phyloP scores from a whole-genome alignment of 2,329 filamentous ascomycete genomes.

The Aspergillus pseudoglaucus region DNA sequence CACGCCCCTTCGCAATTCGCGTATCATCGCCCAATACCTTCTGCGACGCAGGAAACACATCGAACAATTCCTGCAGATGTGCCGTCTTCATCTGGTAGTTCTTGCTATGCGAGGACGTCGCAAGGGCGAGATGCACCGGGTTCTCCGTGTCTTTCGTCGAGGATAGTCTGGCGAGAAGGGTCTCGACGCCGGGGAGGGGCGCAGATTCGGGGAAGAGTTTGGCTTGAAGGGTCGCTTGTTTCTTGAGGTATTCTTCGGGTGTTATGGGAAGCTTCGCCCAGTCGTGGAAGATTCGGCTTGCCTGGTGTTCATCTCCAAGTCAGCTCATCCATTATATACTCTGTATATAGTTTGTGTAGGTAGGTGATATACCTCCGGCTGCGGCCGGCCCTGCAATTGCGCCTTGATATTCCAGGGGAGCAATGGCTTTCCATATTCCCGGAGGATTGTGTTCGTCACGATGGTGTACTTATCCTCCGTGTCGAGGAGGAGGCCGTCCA shows the following conservation, averaged over 20 bases:
- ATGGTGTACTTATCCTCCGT: constrained; percentile 85
- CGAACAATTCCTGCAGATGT: constrained; percentile 48
- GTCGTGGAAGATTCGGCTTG: constrained; percentile 59
- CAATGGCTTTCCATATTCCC: constrained; percentile 62
- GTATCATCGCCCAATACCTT: constrained; percentile 79
- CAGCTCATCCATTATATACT: too few species aligned
- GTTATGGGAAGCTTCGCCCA: constrained; percentile 84
- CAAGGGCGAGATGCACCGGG: constrained; percentile 72
- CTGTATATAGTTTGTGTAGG: too few species aligned
- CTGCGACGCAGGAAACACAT: constrained; percentile 59
- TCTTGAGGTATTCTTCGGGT: constrained; percentile 57
- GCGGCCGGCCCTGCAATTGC: constrained; percentile 65
- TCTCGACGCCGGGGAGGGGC: constrained; percentile 70
- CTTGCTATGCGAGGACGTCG: constrained; percentile 65
- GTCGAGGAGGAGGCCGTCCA: constrained; percentile 94
- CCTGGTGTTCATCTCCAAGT: constrained; percentile 28
- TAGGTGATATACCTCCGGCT: constrained; percentile 40
- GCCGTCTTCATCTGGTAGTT: constrained; percentile 74
- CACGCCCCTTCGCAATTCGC: constrained; percentile 69
- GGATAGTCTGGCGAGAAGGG: constrained; percentile 50
- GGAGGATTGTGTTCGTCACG: constrained; percentile 75
- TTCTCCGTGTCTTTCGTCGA: constrained; percentile 29
- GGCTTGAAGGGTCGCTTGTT: constrained; percentile 59
- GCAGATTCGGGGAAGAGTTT: constrained; percentile 67
- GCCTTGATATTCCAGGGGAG: constrained; percentile 96